Conservation (phyloP, 345 rosid genomes). For the Erodium maritimum region DNA sequence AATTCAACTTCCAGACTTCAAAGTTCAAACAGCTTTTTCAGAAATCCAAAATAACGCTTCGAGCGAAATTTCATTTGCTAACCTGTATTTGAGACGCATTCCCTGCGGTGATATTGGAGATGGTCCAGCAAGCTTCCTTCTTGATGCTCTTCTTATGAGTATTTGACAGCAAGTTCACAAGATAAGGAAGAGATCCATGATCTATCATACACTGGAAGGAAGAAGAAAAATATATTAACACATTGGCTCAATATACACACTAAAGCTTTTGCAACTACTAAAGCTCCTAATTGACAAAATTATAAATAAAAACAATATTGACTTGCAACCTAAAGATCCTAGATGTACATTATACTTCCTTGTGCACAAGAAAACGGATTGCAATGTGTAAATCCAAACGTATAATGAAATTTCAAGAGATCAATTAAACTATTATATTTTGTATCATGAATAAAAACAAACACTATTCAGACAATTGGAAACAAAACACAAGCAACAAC, state of each 20-base stretch:
- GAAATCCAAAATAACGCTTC: no score
- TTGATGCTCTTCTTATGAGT: slow-evolving; percentile 83
- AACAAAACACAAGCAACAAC: neutral
- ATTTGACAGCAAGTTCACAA: slow-evolving; percentile 56
- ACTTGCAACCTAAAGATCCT: no score
- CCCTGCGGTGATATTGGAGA: slow-evolving; percentile 93
- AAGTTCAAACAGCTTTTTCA: no score
- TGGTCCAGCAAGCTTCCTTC: slow-evolving; percentile 99
- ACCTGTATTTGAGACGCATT: slow-evolving; percentile 89
- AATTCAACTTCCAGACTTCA: neutral
- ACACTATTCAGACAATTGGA: neutral
- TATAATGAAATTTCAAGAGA: neutral
- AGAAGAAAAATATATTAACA: neutral
- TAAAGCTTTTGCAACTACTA: neutral
- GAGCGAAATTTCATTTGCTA: neutral
- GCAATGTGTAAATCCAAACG: neutral
- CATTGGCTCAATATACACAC: neutral
- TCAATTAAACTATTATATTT: neutral
- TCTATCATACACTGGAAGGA: slow-evolving; percentile 49
- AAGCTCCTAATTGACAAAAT: neutral
- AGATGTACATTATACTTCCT: no score
- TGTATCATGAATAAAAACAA: neutral
- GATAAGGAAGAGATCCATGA: slow-evolving; percentile 60
- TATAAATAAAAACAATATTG: no score
- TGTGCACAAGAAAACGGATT: no score